Evolutionary conservation across 164 flowering plant genomes (phyloP), one percentile per base, ranked within the genome.

Genomic region (Dillenia turbinata): DNA sequence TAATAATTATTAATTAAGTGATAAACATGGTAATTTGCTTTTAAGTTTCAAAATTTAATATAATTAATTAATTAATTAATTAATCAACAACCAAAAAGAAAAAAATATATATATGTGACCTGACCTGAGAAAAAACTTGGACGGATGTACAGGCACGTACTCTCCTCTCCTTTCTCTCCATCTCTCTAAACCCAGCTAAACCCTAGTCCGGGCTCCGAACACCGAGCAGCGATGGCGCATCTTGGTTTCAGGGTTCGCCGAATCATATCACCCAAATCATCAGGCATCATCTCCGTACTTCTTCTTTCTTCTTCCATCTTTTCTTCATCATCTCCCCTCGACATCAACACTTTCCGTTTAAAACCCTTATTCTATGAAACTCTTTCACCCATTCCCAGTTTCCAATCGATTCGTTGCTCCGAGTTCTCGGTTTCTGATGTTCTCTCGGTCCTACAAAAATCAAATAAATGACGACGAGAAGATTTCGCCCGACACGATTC

Each of bases 401-500:
- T n/a, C n/a, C 78, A 68, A 43, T 74, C 33, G 33, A 26, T 26
- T 26, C 33, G 5, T 2, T 65, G n/a, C n/a, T n/a, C n/a, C n/a
- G n/a, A n/a, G n/a, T n/a, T n/a, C n/a, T n/a, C n/a, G n/a, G 45
- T 57, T 56, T 7, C 44, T 66, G 15, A 4, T 69, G 44, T 46
- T 17, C 54, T 16, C 74, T 47, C 51, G 69, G 24, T 51, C 69
- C 9, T 12, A 49, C 24, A 49, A 56, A 24, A 24, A 62, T 26
- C 5, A 26, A 26, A 26, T 26, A 17, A 61, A 73, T 44, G 82
- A 81, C 7, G 73, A 73, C 14, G 82, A 73, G 8, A 78, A 83
- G 74, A 78, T 90, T 2, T 69, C 69, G 1, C 83, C 83, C 0
- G 88, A 92, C 55, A 77, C 86, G 22, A 80, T 92, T 2, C 73